Evolutionary conservation across 148 eudicot species (phyloP), one percentile per base, ranked within the genome.

Genomic region (Cornus suecica): DNA sequence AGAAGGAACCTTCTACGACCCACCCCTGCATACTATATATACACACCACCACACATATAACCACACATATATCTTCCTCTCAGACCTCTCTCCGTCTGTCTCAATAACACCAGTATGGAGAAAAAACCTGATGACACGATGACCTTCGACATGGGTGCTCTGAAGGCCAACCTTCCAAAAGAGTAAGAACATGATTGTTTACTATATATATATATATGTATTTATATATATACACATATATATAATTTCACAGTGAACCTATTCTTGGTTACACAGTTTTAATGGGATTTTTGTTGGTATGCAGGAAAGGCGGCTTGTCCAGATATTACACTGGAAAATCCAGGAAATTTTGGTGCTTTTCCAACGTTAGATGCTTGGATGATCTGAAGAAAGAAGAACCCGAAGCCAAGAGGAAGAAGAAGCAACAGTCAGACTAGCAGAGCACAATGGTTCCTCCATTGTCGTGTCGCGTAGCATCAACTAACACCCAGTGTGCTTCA

Each of bases 231-330:
- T n/a, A n/a, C n/a, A n/a, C n/a, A n/a, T n/a, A n/a, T n/a, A n/a
- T n/a, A n/a, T n/a, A n/a, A n/a, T n/a, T n/a, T n/a, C 5, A 14
- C 16, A 8, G 22, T 52, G 58, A 52, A 52, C 2, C 58, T 8
- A 20, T 52, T 52, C 16, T 13, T 14, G 15, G 54, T 48, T 11
- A 48, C 54, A 48, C 20, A 10, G 1, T 7, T 13, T 2, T 1
- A 28, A 10, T 65, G 20, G 11, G 2, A 25, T 42, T 0, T 28
- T 23, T 32, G 52, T 13, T 30, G 15, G 16, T 37, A 13, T 61
- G 65, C 23, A 79, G 74, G 56, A 79, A 74, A 69, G 82, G 82
- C n/a, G n/a, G n/a, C 25, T 79, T 74, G 65, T 79, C 82, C 27
- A 79, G 68, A 69, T 79, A 60, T 24, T 79, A 79, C 61, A 48